Conservation (phyloP, 2,329 filamentous ascomycete genomes). For the Capronia americana region DNA sequence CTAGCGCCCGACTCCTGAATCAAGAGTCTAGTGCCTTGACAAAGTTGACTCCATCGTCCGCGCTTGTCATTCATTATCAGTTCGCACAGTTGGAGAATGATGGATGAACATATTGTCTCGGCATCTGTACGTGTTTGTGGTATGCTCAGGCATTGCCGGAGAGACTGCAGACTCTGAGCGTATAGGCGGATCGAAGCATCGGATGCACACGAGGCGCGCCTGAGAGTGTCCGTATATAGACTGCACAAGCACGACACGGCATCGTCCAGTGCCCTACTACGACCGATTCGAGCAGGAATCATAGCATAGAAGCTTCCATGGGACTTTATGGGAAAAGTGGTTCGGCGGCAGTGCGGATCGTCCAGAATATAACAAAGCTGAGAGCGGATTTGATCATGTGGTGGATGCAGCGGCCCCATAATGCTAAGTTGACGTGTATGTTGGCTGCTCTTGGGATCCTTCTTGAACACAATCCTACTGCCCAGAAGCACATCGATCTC, state of each 20-base stretch:
- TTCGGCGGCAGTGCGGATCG: constrained; percentile 4
- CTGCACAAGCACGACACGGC: constrained; percentile 21
- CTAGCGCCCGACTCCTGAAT: constrained; percentile 27
- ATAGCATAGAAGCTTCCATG: constrained; percentile 20
- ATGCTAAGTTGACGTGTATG: not conserved
- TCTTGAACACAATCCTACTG: not conserved
- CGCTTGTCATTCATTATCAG: constrained; percentile 25
- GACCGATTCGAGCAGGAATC: constrained; percentile 10
- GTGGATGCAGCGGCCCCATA: constrained; percentile 10
- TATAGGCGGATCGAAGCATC: constrained; percentile 13
- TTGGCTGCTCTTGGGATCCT: not conserved
- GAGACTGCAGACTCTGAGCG: constrained; percentile 11
- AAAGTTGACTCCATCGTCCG: constrained; percentile 31
- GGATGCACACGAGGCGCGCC: not conserved
- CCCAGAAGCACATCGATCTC: not conserved
- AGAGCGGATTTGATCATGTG: constrained; percentile 5
- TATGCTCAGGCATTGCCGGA: constrained; percentile 9
- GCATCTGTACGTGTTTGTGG: constrained; percentile 14
- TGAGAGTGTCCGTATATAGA: constrained; percentile 12
- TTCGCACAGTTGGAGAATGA: constrained; percentile 34
- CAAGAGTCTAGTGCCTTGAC: constrained; percentile 27
- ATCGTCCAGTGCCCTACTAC: constrained; percentile 14
- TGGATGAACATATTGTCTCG: constrained; percentile 33
- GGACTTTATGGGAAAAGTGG: constrained; percentile 16
- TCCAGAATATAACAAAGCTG: constrained; percentile 16